These are phyloP conservation scores for Discostella pseudostelligera DNA, from an alignment of 108 stramenopile genomes.

Conservation along the genomic window DNA sequence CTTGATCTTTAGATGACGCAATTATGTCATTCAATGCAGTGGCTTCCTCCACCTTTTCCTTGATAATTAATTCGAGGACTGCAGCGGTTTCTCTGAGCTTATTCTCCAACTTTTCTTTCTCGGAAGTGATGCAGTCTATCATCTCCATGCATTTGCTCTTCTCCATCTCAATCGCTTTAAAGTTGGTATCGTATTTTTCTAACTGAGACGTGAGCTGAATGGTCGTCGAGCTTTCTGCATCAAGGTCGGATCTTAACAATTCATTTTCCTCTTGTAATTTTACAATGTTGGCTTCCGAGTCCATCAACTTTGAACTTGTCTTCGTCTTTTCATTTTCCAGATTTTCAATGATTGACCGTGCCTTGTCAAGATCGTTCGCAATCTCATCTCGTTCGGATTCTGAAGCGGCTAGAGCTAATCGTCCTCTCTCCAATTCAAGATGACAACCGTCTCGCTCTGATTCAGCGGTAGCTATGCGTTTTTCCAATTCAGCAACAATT, in stretches of 20 bases:
- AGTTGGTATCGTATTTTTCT: background rate
- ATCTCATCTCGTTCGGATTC: background rate
- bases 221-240: background rate
- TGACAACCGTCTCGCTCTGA: constrained; percentile 12
- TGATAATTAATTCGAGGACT: background rate
- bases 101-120: background rate
- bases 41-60: background rate
- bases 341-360: background rate
- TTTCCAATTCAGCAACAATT: constrained; percentile 3
- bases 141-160: background rate
- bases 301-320: background rate
- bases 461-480: constrained; percentile 1
- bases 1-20: background rate
- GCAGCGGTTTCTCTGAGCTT: background rate
- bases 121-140: background rate
- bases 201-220: background rate
- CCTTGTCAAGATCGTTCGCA: background rate
- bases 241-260: background rate
- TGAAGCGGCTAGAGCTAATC: background rate
- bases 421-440: constrained; percentile 4
- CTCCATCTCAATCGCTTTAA: background rate
- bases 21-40: background rate
- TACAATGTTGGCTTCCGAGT: background rate
- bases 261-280: background rate
- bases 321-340: background rate